phyloP scores from a whole-genome alignment of 1,139 yeast genomes.

The Meyerozyma guilliermondii region DNA sequence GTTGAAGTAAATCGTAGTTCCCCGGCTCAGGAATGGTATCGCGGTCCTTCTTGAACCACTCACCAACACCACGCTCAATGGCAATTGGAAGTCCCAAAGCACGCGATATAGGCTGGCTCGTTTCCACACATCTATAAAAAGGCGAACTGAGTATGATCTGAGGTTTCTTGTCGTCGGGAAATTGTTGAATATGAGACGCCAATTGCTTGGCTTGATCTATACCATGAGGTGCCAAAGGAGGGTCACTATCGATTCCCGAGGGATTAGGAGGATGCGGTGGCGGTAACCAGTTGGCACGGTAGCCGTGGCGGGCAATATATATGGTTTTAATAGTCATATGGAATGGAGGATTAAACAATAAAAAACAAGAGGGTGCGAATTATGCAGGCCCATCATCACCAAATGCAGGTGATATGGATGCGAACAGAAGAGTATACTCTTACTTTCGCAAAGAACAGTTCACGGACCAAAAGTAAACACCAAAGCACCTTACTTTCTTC shows the following conservation, averaged over 20 bases:
- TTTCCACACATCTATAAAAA: slow-evolving; percentile 84
- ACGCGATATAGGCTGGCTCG: slow-evolving; percentile 65
- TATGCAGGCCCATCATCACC: background rate
- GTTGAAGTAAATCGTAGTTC: slow-evolving; percentile 36
- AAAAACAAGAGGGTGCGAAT: background rate
- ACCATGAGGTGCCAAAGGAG: slow-evolving; percentile 76
- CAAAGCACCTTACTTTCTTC: background rate
- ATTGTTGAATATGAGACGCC: slow-evolving; percentile 42
- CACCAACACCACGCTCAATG: slow-evolving; percentile 71
- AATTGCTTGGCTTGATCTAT: slow-evolving; percentile 73
- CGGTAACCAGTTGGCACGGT: slow-evolving; percentile 77
- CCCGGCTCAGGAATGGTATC: slow-evolving; percentile 58
- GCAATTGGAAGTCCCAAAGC: slow-evolving; percentile 50
- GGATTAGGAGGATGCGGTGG: slow-evolving; percentile 71
- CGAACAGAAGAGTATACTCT: background rate
- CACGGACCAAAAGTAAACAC: too few relatives aligned
- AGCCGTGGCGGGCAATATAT: slow-evolving; percentile 67
- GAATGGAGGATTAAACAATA: background rate
- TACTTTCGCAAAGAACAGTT: too few relatives aligned
- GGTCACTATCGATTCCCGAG: slow-evolving; percentile 80
- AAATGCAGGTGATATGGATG: background rate
- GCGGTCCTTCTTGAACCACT: slow-evolving; percentile 59
- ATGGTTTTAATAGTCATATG: slow-evolving; percentile 41
- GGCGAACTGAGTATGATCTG: slow-evolving; percentile 73
- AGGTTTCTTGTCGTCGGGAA: slow-evolving; percentile 46